phyloP scores from a whole-genome alignment of 23 red algal genomes.

The Gracilariopsis chorda region DNA sequence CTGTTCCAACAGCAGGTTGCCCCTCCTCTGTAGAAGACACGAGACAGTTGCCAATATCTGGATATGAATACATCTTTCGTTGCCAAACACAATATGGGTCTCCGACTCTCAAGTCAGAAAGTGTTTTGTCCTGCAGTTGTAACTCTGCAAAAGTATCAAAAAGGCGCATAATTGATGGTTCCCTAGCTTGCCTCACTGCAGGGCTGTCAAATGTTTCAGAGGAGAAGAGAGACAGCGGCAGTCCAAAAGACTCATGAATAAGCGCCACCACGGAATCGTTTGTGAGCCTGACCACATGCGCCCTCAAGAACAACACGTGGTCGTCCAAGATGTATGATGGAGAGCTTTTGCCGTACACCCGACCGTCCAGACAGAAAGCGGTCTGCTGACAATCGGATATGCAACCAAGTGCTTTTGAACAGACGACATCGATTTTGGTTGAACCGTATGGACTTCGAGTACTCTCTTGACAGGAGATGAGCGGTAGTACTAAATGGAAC shows the following conservation, averaged over 20 bases:
- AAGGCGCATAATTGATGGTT: background rate
- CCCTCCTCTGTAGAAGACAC: background rate
- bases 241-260: background rate
- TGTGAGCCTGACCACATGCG: background rate
- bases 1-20: background rate
- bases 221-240: constrained; percentile 10
- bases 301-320: constrained; percentile 7
- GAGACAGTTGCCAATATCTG: background rate
- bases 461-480: background rate
- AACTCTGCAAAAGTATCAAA: background rate
- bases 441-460: background rate
- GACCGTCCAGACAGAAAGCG: background rate
- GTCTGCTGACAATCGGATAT: background rate
- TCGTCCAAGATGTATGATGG: constrained; percentile 30
- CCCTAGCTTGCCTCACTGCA: background rate
- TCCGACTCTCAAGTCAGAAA: background rate
- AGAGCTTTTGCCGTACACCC: background rate
- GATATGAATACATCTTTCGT: background rate
- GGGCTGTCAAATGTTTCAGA: background rate
- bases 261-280: constrained; percentile 8
- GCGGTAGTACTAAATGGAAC: background rate
- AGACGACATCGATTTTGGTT: constrained; percentile 5
- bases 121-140: background rate
- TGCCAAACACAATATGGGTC: constrained; percentile 27
- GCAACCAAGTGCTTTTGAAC: background rate